These are phyloP conservation scores for Boletellus emodensis DNA, from an alignment of 768 basidiomycete genomes.

Conservation along the genomic window DNA sequence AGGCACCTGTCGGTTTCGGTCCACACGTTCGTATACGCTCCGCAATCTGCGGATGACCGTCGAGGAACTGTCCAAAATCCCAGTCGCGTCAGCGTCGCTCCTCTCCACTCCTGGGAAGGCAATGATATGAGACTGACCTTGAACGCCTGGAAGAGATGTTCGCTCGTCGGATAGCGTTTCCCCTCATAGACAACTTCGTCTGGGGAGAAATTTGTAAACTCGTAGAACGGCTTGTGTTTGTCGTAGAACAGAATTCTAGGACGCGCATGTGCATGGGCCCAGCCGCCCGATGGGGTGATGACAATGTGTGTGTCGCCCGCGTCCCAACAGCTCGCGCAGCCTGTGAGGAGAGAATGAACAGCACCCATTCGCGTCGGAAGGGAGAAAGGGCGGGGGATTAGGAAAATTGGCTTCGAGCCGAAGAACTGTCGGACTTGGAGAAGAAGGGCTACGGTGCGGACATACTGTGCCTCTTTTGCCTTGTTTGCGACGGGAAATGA, in stretches of 20 bases:
- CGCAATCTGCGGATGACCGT: slow-evolving; percentile 56
- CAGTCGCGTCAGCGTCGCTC: slow-evolving; percentile 1
- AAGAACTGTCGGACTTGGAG: too few relatives aligned
- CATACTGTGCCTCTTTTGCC: too few relatives aligned
- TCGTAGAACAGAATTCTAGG: slow-evolving; percentile 56
- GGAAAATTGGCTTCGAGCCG: too few relatives aligned
- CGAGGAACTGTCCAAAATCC: slow-evolving; percentile 46
- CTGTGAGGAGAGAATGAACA: slow-evolving; percentile 13
- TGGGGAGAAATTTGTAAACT: slow-evolving; percentile 70
- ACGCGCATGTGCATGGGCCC: slow-evolving; percentile 23
- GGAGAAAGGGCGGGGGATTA: background rate
- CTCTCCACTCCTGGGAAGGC: background rate
- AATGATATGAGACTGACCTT: slow-evolving; percentile 40
- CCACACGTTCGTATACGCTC: slow-evolving; percentile 67
- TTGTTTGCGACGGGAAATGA: too few relatives aligned
- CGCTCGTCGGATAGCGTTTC: slow-evolving; percentile 67
- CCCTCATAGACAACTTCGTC: slow-evolving; percentile 64
- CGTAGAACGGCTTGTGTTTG: slow-evolving; percentile 61
- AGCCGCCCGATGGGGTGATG: slow-evolving; percentile 22
- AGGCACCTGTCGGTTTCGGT: slow-evolving; percentile 56
- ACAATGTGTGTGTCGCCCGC: slow-evolving; percentile 28
- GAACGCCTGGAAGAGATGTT: slow-evolving; percentile 75
- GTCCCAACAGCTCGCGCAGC: slow-evolving; percentile 24
- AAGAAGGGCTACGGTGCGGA: too few relatives aligned
- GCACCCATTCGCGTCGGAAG: slow-evolving; percentile 14